Percentiles rank a stretch among this genome's conserved stretches.
Conservation (phyloP, 371 early-diverging fungal genomes). For the Mucor saturninus region DNA sequence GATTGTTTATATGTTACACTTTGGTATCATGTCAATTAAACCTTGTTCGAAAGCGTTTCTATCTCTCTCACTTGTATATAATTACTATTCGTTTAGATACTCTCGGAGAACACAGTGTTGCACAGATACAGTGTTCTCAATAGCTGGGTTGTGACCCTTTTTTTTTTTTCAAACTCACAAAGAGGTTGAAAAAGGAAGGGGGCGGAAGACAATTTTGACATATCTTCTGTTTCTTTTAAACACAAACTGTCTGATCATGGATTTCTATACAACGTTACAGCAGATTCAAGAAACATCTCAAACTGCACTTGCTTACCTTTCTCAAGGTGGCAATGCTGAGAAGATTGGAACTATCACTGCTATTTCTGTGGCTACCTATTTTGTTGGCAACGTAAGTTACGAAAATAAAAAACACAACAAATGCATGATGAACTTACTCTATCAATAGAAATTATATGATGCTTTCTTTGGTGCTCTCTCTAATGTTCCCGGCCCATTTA, state of each 20-base stretch:
- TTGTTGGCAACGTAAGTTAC: conserved; percentile 11
- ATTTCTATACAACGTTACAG: not conserved
- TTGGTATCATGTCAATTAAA: too few relatives aligned
- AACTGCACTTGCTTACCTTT: conserved; percentile 17
- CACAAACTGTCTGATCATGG: not conserved
- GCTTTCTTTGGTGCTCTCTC: conserved; percentile 39
- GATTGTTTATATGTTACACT: too few relatives aligned
- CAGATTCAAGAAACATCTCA: conserved; percentile 8
- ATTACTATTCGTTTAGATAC: too few relatives aligned
- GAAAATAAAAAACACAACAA: not conserved
- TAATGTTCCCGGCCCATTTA: conserved; percentile 38
- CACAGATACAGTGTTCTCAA: too few relatives aligned
- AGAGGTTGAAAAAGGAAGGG: too few relatives aligned
- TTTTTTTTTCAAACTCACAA: too few relatives aligned
- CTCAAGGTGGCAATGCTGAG: conserved; percentile 10
- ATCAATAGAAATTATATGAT: conserved; percentile 34
- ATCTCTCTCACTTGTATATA: too few relatives aligned
- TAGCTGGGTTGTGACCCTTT: too few relatives aligned
- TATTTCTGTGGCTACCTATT: conserved; percentile 20
- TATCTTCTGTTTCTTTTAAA: too few relatives aligned
- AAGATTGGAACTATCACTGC: conserved; percentile 27
- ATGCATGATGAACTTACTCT: not conserved
- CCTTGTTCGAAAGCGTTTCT: too few relatives aligned
- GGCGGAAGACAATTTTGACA: too few relatives aligned
- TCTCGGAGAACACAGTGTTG: too few relatives aligned